Percentiles rank a stretch among this genome's conserved stretches.
phyloP scores from a whole-genome alignment of 345 rosid species.

The Conringia planisiliqua region DNA sequence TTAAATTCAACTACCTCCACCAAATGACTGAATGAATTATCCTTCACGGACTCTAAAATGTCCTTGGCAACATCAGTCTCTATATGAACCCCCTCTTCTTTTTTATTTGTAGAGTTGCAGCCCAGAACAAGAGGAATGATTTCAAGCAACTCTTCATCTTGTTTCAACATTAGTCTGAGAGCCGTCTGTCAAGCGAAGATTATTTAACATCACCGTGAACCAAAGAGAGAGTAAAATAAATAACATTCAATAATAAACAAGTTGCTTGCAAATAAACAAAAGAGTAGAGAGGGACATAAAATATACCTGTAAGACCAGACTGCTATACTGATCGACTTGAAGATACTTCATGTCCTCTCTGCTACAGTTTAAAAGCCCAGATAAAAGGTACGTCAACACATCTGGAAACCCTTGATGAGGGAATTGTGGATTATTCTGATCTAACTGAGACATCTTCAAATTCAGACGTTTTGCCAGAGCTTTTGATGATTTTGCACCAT shows the following conservation, averaged over 20 bases:
- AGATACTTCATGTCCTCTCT: constrained; percentile 46
- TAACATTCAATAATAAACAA: background rate
- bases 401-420: constrained; percentile 62
- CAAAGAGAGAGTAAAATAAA: constrained; percentile 12
- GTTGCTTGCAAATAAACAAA: background rate
- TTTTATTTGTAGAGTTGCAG: constrained; percentile 40
- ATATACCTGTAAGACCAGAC: constrained; percentile 89
- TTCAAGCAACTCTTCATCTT: constrained; percentile 61
- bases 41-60: constrained; percentile 55
- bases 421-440: constrained; percentile 31
- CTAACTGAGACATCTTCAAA: constrained; percentile 41
- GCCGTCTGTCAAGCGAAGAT: constrained; percentile 57
- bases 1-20: constrained; percentile 55
- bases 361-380: constrained; percentile 57
- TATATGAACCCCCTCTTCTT: constrained; percentile 42
- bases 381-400: constrained; percentile 54
- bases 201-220: background rate
- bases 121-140: constrained; percentile 65
- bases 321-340: constrained; percentile 68
- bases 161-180: constrained; percentile 59
- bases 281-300: background rate
- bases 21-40: constrained; percentile 83
- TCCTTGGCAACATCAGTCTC: constrained; percentile 36
- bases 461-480: constrained; percentile 70
- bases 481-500: constrained; percentile 58